A percentile compares a stretch with the other conserved stretches of the same genome.
These are phyloP conservation scores for Ampelocalamus luodianensis DNA, from an alignment of 176 grass and related monocot species.

Conservation along the genomic window DNA sequence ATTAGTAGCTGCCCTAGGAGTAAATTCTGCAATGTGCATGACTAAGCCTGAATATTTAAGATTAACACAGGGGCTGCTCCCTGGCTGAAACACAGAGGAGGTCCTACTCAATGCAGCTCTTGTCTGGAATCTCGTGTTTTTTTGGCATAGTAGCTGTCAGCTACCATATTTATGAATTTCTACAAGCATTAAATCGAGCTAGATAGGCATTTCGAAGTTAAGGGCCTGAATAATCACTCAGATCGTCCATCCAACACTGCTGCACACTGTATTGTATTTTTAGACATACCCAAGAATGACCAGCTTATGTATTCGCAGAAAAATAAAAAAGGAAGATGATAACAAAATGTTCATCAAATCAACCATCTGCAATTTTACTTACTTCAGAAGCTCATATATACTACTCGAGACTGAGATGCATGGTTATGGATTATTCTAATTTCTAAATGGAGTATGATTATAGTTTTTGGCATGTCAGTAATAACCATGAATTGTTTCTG, in stretches of 20 bases:
- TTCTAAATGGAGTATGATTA: background rate
- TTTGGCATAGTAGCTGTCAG: background rate
- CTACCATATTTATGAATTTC: conserved; percentile 1
- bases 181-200: background rate
- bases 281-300: background rate
- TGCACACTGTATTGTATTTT: background rate
- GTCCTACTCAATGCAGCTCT: conserved; percentile 16
- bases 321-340: background rate
- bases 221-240: background rate
- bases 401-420: background rate
- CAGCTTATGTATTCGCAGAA: background rate
- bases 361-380: background rate
- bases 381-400: background rate
- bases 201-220: background rate
- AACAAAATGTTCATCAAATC: background rate
- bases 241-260: background rate
- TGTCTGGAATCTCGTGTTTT: conserved; percentile 34
- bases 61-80: background rate
- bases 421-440: background rate
- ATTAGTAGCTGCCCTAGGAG: background rate
- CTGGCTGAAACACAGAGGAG: background rate
- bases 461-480: background rate
- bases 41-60: conserved; percentile 25
- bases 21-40: conserved; percentile 13
- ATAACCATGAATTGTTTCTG: background rate